Percentiles rank a stretch among this genome's conserved stretches.
These are phyloP conservation scores for Rosa chinensis DNA, from an alignment of 306 rosid species.

Conservation along the genomic window DNA sequence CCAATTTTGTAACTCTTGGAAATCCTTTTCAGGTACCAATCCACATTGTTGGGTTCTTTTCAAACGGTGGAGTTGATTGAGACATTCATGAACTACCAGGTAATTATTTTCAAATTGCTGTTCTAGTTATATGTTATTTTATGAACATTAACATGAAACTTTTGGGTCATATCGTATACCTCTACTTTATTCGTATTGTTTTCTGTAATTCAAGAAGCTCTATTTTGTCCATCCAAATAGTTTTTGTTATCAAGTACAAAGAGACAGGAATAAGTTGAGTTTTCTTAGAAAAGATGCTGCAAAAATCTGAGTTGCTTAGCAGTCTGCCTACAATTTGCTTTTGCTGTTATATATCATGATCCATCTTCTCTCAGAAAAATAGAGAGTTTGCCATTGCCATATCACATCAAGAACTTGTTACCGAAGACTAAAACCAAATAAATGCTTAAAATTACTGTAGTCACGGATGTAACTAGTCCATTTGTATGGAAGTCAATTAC, in stretches of 20 bases:
- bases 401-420: background rate
- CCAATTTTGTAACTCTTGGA: constrained; percentile 6
- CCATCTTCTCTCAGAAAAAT: background rate
- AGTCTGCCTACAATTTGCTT: too few species aligned
- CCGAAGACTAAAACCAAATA: background rate
- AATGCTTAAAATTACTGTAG: background rate
- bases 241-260: background rate
- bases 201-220: background rate
- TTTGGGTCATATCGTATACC: background rate
- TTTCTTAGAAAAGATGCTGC: background rate
- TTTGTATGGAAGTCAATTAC: background rate
- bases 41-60: constrained; percentile 87
- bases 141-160: background rate
- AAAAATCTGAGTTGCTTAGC: too few species aligned
- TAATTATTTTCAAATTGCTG: constrained; percentile 21
- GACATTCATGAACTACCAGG: constrained; percentile 99
- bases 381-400: background rate
- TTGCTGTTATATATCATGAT: background rate
- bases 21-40: constrained; percentile 73
- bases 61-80: constrained; percentile 92
- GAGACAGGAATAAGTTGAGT: background rate
- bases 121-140: background rate
- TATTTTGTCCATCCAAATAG: background rate
- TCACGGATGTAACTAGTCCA: background rate
- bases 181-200: background rate